Percentiles rank a stretch among this genome's conserved stretches.
Evolutionary conservation across 202 grass and related monocot species (phyloP).

Genomic region (Schoenoplectus triqueter): DNA sequence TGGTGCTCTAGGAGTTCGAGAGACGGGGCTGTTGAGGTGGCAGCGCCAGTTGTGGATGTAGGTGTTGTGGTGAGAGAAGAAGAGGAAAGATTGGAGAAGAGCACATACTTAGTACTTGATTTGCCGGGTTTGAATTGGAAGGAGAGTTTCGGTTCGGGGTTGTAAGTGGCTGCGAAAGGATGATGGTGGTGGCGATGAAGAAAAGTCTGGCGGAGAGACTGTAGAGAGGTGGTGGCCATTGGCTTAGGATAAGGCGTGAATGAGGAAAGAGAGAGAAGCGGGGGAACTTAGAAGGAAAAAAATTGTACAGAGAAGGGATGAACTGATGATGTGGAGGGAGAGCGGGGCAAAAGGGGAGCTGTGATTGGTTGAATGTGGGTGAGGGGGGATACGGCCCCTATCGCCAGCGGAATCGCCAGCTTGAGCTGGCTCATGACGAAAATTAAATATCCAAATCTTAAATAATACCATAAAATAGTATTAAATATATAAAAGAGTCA

Average conservation of each 20-base stretch:
- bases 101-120: slow-evolving; percentile 55
- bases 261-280: slow-evolving; percentile 26
- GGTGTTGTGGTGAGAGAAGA: slow-evolving; percentile 47
- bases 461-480: background rate
- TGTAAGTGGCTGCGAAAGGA: slow-evolving; percentile 32
- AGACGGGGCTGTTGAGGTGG: slow-evolving; percentile 35
- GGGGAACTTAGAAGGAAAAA: slow-evolving; percentile 30
- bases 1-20: slow-evolving; percentile 57
- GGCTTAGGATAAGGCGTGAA: slow-evolving; percentile 35
- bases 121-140: slow-evolving; percentile 41
- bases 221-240: slow-evolving; percentile 78
- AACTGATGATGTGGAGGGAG: slow-evolving; percentile 47
- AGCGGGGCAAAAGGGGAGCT: slow-evolving; percentile 32
- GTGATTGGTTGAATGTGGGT: slow-evolving; percentile 85
- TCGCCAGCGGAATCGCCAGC: slow-evolving; percentile 20
- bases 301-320: slow-evolving; percentile 15
- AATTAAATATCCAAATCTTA: background rate
- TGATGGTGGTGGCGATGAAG: slow-evolving; percentile 61
- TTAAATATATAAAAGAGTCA: no score
- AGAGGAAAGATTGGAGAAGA: slow-evolving; percentile 65
- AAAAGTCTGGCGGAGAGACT: slow-evolving; percentile 52
- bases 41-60: slow-evolving; percentile 31
- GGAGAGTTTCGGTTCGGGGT: slow-evolving; percentile 44
- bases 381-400: slow-evolving; percentile 54
- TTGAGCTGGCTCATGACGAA: background rate